These are phyloP conservation scores for Yarrowia sp. DNA, from an alignment of 805 yeast genomes.

Conservation along the genomic window DNA sequence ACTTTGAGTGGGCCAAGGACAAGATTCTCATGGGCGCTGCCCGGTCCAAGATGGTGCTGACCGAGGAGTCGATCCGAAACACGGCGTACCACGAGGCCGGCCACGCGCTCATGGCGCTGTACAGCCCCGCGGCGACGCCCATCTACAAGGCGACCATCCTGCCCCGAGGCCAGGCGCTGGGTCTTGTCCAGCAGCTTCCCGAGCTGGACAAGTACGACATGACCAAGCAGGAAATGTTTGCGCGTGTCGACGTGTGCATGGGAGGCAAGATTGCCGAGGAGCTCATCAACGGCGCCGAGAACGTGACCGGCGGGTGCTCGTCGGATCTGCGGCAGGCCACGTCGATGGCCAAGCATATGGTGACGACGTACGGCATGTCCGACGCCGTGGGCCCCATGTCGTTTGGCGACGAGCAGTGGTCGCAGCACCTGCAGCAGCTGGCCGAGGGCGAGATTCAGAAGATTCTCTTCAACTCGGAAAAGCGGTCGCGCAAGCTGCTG, in stretches of 20 bases:
- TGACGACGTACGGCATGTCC: slow-evolving; percentile 94
- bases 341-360: slow-evolving; percentile 92
- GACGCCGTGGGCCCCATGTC: slow-evolving; percentile 89
- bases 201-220: slow-evolving; percentile 97
- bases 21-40: slow-evolving; percentile 98
- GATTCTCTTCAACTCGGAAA: slow-evolving; percentile 69
- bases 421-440: slow-evolving; percentile 76
- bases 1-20: slow-evolving; percentile 99
- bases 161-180: slow-evolving; percentile 95
- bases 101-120: slow-evolving; percentile 97
- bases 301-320: slow-evolving; percentile 93
- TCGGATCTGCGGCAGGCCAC: slow-evolving; percentile 90
- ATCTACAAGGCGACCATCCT: slow-evolving; percentile 94
- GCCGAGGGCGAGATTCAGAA: slow-evolving; percentile 91
- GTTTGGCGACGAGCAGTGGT: slow-evolving; percentile 87
- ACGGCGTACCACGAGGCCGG: slow-evolving; percentile 99
- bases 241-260: slow-evolving; percentile 95
- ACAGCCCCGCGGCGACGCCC: slow-evolving; percentile 89
- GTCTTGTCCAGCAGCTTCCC: slow-evolving; percentile 95
- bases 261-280: slow-evolving; percentile 99
- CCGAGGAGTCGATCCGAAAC: slow-evolving; percentile 87
- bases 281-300: slow-evolving; percentile 79
- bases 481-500: slow-evolving; percentile 69
- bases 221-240: slow-evolving; percentile 83
- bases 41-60: slow-evolving; percentile 93